These are phyloP conservation scores for Rostrohypoxylon terebratum DNA, from an alignment of 495 filamentous ascomycete species.

Conservation along the genomic window DNA sequence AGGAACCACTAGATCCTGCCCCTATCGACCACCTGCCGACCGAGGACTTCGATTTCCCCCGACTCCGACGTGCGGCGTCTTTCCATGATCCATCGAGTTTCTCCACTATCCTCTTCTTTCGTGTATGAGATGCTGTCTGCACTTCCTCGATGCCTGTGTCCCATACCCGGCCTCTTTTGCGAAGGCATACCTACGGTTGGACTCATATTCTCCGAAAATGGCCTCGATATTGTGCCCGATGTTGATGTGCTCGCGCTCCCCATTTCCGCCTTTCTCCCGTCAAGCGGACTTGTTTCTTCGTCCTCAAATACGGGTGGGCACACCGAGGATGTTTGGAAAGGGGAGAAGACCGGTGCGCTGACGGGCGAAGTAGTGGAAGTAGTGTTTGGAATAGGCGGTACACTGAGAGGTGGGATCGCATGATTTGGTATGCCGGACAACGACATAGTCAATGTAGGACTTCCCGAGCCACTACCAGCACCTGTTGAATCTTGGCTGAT, in stretches of 20 bases:
- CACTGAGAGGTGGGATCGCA: slow-evolving; percentile 36
- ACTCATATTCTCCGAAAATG: slow-evolving; percentile 32
- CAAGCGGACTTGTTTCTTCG: slow-evolving; percentile 46
- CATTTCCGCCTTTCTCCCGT: slow-evolving; percentile 4
- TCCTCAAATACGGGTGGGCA: slow-evolving; percentile 58
- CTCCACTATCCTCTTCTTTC: slow-evolving; percentile 61
- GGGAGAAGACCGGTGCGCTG: slow-evolving; percentile 44
- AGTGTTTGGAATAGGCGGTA: slow-evolving; percentile 40
- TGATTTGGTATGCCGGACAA: slow-evolving; percentile 42
- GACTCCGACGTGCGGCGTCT: slow-evolving; percentile 64
- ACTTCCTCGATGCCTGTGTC: slow-evolving; percentile 61
- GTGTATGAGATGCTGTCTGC: slow-evolving; percentile 70
- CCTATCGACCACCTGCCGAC: slow-evolving; percentile 39
- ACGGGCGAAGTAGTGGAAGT: slow-evolving; percentile 23
- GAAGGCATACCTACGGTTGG: slow-evolving; percentile 35
- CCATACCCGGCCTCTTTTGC: slow-evolving; percentile 49
- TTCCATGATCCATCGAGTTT: slow-evolving; percentile 68
- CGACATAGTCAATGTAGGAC: slow-evolving; percentile 55
- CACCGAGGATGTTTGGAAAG: slow-evolving; percentile 36
- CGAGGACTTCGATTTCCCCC: slow-evolving; percentile 62
- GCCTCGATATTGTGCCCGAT: slow-evolving; percentile 26
- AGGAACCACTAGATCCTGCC: slow-evolving; percentile 43
- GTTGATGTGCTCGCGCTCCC: slow-evolving; percentile 22
- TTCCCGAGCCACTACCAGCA: slow-evolving; percentile 52
- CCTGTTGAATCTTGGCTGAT: slow-evolving; percentile 55